phyloP scores from a whole-genome alignment of 2,329 filamentous ascomycete species.

The Zasmidium cellare region DNA sequence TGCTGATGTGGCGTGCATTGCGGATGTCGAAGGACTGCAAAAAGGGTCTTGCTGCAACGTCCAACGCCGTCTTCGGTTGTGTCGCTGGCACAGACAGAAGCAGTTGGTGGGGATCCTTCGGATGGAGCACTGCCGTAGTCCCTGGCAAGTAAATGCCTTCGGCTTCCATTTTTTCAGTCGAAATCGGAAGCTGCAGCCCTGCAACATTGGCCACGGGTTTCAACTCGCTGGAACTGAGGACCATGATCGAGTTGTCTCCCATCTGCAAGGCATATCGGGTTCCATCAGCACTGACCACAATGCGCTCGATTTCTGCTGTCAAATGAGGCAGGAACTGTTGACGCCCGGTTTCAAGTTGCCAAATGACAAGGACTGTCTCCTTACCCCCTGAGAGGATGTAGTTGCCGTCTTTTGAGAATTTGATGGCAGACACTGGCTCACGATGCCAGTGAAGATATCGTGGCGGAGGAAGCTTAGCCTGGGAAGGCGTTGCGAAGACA shows the following conservation, averaged over 20 bases:
- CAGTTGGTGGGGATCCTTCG: constrained; percentile 41
- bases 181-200: constrained; percentile 65
- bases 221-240: constrained; percentile 86
- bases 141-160: constrained; percentile 13
- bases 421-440: constrained; percentile 76
- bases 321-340: constrained; percentile 88
- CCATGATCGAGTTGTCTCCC: constrained; percentile 88
- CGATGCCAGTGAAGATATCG: constrained; percentile 90
- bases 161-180: constrained; percentile 9
- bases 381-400: constrained; percentile 92
- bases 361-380: constrained; percentile 85
- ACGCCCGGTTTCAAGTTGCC: constrained; percentile 87
- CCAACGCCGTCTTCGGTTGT: constrained; percentile 40
- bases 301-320: constrained; percentile 77
- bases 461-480: constrained; percentile 43
- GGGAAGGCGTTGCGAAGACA: constrained; percentile 24
- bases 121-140: constrained; percentile 41
- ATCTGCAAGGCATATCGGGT: constrained; percentile 81
- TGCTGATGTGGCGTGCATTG: constrained; percentile 73
- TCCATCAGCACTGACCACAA: constrained; percentile 77
- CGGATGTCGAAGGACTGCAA: constrained; percentile 88
- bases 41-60: constrained; percentile 52
- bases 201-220: constrained; percentile 80
- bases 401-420: constrained; percentile 94
- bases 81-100: constrained; percentile 54